Evolutionary conservation across 164 flowering plant genomes (phyloP).

Genomic region (Sedum album): DNA sequence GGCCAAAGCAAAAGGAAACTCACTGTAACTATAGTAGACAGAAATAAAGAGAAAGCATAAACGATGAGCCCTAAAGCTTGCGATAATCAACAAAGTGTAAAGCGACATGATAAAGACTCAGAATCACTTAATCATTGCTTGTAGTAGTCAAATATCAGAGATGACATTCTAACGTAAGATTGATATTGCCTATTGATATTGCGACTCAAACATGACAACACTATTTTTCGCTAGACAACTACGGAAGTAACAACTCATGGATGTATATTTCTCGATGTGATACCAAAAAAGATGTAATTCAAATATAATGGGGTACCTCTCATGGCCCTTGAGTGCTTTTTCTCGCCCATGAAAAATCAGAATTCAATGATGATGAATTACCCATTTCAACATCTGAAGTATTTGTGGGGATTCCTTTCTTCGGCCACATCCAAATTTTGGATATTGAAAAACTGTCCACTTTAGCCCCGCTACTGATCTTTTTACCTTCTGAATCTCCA

Average conservation of each 20-base stretch:
- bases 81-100: background rate
- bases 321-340: slow-evolving; percentile 22
- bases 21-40: background rate
- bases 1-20: background rate
- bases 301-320: background rate
- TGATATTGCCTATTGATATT: no score
- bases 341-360: slow-evolving; percentile 35
- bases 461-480: slow-evolving; percentile 34
- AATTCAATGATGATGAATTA: slow-evolving; percentile 22
- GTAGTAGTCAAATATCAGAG: background rate
- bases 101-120: background rate
- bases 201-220: background rate
- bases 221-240: background rate
- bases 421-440: slow-evolving; percentile 61
- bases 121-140: background rate
- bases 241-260: no score
- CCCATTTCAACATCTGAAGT: slow-evolving; percentile 22
- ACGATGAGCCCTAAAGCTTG: background rate
- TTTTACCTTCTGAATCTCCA: slow-evolving; percentile 32
- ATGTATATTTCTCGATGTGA: background rate
- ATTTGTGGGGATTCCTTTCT: slow-evolving; percentile 35
- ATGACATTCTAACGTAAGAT: no score
- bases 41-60: background rate
- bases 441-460: slow-evolving; percentile 60
- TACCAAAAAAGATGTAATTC: background rate